Evolutionary conservation across 495 filamentous ascomycete species (phyloP), one percentile per base, ranked within the genome.

Genomic region (Aspergillus bridgeri): DNA sequence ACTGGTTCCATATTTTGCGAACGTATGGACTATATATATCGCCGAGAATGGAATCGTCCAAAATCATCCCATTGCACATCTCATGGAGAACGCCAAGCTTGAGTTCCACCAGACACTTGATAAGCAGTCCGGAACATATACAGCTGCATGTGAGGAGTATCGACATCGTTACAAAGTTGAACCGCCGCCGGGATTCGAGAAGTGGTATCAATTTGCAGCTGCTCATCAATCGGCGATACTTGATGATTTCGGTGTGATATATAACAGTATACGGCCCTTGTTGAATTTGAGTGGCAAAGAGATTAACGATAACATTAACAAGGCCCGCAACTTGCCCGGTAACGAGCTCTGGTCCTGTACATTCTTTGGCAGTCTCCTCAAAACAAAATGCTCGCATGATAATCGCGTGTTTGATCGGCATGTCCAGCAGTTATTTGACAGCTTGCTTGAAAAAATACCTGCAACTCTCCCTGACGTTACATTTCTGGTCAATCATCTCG

Each of bases 111-210:
- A 70, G 68, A 21, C 83, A 69, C 71, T 69, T 69, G 33, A 57
- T 63, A 75, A 56, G 74, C 84, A 61, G 66, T 78, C 59, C 58
- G 73, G 79, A 6, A 71, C 71, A 3, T 72, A 79, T 19, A 84
- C 84, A 2, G 80, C 82, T 2, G 53, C 53, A 29, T 24, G 47
- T 22, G 18, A 47, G 6, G 59, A 68, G 63, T 89, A 89, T 68
- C 71, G 71, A 42, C 78, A 81, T 23, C 75, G 86, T 48, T 69
- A 80, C 42, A 73, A 76, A 2, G 68, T 83, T 15, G 65, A 75
- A 7, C 86, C 86, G 13, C 86, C 86, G 6, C 79, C 74, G 1
- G 76, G 82, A 42, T 89, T 89, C 60, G 84, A 89, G 58, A 68
- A 73, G 44, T 89, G 86, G 86, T 88, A 77, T 60, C 68, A 82